phyloP scores from a whole-genome alignment of 805 yeast species.

The Pichia heedii region DNA sequence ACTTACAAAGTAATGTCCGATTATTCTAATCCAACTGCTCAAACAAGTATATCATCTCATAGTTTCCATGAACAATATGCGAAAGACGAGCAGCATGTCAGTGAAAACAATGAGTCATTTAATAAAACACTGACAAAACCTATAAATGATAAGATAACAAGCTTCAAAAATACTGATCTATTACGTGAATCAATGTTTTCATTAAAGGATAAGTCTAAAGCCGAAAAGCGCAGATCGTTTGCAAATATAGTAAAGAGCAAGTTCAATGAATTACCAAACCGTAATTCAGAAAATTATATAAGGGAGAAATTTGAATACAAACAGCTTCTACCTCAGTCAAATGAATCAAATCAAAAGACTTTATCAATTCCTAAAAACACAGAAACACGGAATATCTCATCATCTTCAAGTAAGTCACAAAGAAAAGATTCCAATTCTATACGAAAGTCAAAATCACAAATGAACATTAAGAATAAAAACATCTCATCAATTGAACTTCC shows the following conservation, averaged over 20 bases:
- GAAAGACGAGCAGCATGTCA: too few species aligned
- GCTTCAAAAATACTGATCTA: slow-evolving; percentile 34
- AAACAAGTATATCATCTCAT: slow-evolving; percentile 20
- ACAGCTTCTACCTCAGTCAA: neutral
- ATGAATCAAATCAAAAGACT: neutral
- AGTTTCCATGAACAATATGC: neutral
- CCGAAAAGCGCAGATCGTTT: slow-evolving; percentile 2
- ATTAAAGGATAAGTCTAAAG: neutral
- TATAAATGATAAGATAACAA: slow-evolving; percentile 19
- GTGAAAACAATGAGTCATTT: neutral
- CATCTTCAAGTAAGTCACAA: neutral
- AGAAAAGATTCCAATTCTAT: slow-evolving; percentile 10
- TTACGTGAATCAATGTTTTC: slow-evolving; percentile 28
- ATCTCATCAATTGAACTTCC: slow-evolving; percentile 32
- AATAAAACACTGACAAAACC: neutral
- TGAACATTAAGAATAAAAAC: slow-evolving; percentile 17
- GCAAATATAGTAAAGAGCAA: slow-evolving; percentile 1
- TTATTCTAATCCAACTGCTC: slow-evolving; percentile 24
- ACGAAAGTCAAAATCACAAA: slow-evolving; percentile 17
- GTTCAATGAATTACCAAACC: neutral
- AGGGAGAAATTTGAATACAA: neutral
- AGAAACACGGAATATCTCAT: too few species aligned
- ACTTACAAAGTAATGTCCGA: slow-evolving; percentile 24
- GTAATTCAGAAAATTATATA: neutral
- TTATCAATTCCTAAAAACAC: neutral